Evolutionary conservation across 2,329 filamentous ascomycete species (phyloP).

Genomic region (Phaeosphaeria sp.): DNA sequence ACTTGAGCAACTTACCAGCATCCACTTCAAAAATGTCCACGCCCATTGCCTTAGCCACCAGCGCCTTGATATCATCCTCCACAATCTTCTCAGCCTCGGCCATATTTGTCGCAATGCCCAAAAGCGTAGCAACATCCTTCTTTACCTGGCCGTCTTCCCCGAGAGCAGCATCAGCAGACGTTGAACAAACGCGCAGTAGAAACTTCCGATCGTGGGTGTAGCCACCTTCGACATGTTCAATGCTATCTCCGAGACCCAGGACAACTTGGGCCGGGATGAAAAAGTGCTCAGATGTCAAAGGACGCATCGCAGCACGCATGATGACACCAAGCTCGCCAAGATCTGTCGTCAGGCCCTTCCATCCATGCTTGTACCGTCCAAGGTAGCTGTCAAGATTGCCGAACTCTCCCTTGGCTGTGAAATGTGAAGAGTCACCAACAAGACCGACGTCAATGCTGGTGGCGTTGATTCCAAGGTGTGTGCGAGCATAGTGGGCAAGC

Average conservation of each 20-base stretch:
- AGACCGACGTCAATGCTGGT: constrained; percentile 3
- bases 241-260: neutral
- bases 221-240: neutral
- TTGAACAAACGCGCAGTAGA: neutral
- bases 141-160: too few relatives aligned
- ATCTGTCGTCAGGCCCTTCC: neutral
- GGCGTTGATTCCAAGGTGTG: neutral
- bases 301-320: constrained; percentile 1
- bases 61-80: neutral
- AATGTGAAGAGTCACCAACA: neutral
- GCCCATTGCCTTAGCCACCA: neutral
- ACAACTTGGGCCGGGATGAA: neutral
- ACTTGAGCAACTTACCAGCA: too few relatives aligned
- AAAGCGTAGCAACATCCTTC: too few relatives aligned
- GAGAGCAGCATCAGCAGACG: too few relatives aligned
- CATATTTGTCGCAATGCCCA: neutral
- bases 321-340: neutral
- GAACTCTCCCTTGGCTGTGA: neutral
- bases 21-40: neutral
- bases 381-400: neutral
- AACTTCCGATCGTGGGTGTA: neutral
- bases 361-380: neutral
- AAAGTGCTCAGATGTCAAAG: neutral
- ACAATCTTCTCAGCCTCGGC: neutral
- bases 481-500: neutral